These are phyloP conservation scores for Penicillium rolfsii DNA, from an alignment of 2,329 filamentous ascomycete genomes.

Conservation along the genomic window DNA sequence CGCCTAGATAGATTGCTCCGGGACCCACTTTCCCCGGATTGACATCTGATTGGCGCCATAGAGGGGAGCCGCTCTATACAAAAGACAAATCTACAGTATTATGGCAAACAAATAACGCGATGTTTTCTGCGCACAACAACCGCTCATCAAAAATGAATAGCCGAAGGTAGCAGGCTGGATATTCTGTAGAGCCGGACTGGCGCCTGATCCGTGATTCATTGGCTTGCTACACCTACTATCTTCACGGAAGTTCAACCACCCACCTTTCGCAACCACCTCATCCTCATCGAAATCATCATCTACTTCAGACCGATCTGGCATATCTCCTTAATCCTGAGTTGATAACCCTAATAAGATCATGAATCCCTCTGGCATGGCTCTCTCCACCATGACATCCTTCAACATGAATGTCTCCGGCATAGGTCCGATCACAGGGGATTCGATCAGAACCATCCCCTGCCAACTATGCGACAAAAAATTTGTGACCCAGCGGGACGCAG, in stretches of 20 bases:
- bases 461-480: background rate
- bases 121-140: background rate
- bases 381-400: too few relatives aligned
- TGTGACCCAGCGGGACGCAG: background rate
- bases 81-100: background rate
- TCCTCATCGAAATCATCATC: background rate
- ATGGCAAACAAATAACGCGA: background rate
- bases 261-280: background rate
- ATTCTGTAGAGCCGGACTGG: background rate
- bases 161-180: too few relatives aligned
- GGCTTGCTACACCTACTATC: background rate
- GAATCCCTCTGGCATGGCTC: background rate
- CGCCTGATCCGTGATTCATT: background rate
- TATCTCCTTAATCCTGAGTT: background rate
- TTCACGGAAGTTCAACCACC: background rate
- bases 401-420: too few relatives aligned
- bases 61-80: background rate
- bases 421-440: too few relatives aligned
- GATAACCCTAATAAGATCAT: background rate
- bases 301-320: background rate
- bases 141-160: too few relatives aligned
- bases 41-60: background rate
- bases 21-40: background rate
- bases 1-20: background rate
- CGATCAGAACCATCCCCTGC: background rate